A percentile compares a stretch with the other conserved stretches of the same genome.
Evolutionary conservation across 768 basidiomycete genomes (phyloP).

Genomic region (Boletus rubescentipes): DNA sequence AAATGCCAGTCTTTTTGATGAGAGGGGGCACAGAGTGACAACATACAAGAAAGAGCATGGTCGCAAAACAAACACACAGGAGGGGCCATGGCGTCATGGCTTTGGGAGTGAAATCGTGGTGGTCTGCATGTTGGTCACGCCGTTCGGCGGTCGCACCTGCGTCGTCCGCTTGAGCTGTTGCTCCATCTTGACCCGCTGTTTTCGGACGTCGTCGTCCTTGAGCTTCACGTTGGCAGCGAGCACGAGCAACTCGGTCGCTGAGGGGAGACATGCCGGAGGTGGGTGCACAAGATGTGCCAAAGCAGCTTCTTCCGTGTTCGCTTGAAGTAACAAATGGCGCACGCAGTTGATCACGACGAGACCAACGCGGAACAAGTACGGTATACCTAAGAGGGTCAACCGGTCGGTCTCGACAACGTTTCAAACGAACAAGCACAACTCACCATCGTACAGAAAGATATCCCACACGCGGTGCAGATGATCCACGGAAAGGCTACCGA

Average conservation of each 20-base stretch:
- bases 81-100: slow-evolving; percentile 3
- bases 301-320: slow-evolving; percentile 44
- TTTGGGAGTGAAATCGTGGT: slow-evolving; percentile 31
- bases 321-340: slow-evolving; percentile 58
- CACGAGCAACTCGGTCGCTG: slow-evolving; percentile 59
- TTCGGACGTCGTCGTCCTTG: slow-evolving; percentile 77
- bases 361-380: slow-evolving; percentile 73
- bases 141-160: slow-evolving; percentile 36
- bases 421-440: slow-evolving; percentile 1
- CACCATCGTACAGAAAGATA: slow-evolving; percentile 79
- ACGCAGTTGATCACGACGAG: slow-evolving; percentile 62
- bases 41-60: slow-evolving; percentile 12
- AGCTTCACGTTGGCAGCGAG: slow-evolving; percentile 63
- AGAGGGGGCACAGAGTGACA: background rate
- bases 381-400: slow-evolving; percentile 49
- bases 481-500: slow-evolving; percentile 60
- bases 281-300: slow-evolving; percentile 52
- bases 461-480: slow-evolving; percentile 80
- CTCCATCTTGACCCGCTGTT: slow-evolving; percentile 73
- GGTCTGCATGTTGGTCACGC: slow-evolving; percentile 26
- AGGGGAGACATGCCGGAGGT: slow-evolving; percentile 51
- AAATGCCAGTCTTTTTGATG: background rate
- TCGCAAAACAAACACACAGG: slow-evolving; percentile 3
- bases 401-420: background rate
- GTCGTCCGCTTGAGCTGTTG: slow-evolving; percentile 65